Base-by-base conservation (phyloP, 345 rosid genomes). In the Brassica rapa region DNA sequence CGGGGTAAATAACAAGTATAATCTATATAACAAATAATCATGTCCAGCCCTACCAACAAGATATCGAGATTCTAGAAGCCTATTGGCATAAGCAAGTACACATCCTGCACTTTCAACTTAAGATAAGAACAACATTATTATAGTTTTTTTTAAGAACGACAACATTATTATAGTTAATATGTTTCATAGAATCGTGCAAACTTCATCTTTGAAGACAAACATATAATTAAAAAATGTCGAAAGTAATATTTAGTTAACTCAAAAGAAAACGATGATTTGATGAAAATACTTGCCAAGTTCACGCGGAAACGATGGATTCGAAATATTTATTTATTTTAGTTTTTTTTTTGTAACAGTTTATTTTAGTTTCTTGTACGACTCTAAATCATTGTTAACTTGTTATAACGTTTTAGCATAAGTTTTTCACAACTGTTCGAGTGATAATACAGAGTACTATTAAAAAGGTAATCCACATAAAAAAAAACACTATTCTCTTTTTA, bases 91-190 rank as follows among this genome's bases (percentile, higher is more conserved):
- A n/a, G 70, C 64, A 79, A 79, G 71, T 79, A 79, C 79, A 53
- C 25, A 79, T 74, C 60, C 12, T 74, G 79, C 75, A 68, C 51
- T 80, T 68, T 62, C 82, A 80, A 68, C 55, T 61, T 51, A 74
- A 68, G 79, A 80, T 80, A 79, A 60, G 79, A 63, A 68, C 79
- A 74, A 62, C 61, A 68, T 15, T 46, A 57, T 46, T 19, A 16
- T 12, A 79, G 5, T 51, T 3, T 2, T 25, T 32, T 32, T 32
- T 32, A 5, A 6, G 37, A 79, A 43, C 66, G 53, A 68, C 74
- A 73, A 62, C 60, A 61, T n/a, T 43, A 56, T 59, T 11, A 15
- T 15, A 79, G 10, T 60, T 2, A 32, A 21, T 29, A 3, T 33
- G 23, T 32, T 68, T 46, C 8, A 66, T 8, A 73, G 41, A 33